A percentile compares a stretch with the other conserved stretches of the same genome.
phyloP scores from a whole-genome alignment of 805 yeast species.

The Kuraishia cidri region DNA sequence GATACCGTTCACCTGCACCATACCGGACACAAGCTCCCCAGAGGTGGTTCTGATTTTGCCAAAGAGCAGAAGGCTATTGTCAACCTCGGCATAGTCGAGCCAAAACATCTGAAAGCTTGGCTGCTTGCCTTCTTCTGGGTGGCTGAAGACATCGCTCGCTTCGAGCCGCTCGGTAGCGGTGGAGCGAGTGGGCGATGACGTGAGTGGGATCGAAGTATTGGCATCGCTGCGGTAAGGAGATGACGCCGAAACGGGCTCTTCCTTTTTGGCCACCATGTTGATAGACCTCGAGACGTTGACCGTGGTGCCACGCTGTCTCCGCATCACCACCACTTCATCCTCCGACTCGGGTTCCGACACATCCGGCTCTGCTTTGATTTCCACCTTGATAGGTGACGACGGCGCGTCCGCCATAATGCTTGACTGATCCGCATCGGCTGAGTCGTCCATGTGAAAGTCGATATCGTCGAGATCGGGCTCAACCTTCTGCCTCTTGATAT shows the following conservation, averaged over 20 bases:
- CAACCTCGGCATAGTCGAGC: conserved; percentile 82
- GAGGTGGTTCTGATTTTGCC: conserved; percentile 68
- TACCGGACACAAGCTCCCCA: conserved; percentile 56
- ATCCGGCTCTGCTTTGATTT: conserved; percentile 7
- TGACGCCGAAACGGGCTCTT: conserved; percentile 1
- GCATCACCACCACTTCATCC: conserved; percentile 46
- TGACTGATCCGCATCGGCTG: conserved; percentile 3
- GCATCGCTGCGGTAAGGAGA: conserved; percentile 1
- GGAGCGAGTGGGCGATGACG: background rate
- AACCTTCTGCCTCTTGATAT: conserved; percentile 2
- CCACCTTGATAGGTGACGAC: conserved; percentile 18
- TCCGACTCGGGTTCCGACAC: conserved; percentile 45
- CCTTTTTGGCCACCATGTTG: conserved; percentile 26
- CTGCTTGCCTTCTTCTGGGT: too few species aligned
- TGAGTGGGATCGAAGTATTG: background rate
- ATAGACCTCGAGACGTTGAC: conserved; percentile 29
- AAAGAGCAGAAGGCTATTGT: conserved; percentile 58
- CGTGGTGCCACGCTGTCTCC: conserved; percentile 39
- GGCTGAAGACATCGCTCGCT: too few species aligned
- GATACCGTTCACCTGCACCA: conserved; percentile 67
- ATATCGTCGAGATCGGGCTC: conserved; percentile 2
- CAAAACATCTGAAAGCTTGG: conserved; percentile 72
- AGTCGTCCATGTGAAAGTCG: conserved; percentile 7
- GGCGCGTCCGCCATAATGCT: conserved; percentile 18
- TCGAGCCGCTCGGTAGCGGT: too few species aligned